These are phyloP conservation scores for Eucalyptus curtisii DNA, from an alignment of 345 rosid species.

Conservation along the genomic window DNA sequence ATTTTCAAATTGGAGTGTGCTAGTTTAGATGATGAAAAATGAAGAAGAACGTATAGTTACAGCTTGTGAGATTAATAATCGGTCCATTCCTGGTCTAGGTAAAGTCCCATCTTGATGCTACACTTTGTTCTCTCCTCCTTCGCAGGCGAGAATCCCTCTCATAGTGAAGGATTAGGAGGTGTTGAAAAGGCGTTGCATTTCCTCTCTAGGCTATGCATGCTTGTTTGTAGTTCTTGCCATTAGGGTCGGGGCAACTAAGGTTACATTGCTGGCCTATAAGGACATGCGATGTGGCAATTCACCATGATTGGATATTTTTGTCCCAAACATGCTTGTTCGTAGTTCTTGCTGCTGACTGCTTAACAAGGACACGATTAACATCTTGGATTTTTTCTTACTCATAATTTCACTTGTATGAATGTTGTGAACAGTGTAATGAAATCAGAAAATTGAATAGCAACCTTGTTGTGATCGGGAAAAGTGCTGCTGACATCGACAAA, in stretches of 20 bases:
- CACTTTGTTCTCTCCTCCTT: not conserved
- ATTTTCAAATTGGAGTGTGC: not conserved
- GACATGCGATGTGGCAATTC: not conserved
- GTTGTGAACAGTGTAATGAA: constrained; percentile 51
- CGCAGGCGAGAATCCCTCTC: not conserved
- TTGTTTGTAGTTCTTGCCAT: not conserved
- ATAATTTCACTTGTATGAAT: not conserved
- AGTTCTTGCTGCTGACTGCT: not conserved
- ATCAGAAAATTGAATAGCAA: constrained; percentile 58
- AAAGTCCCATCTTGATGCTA: not conserved
- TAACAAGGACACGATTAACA: not conserved
- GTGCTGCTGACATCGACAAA: constrained; percentile 44
- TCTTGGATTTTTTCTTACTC: not conserved
- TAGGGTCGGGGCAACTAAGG: not conserved
- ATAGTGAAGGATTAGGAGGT: not conserved
- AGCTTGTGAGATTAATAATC: not conserved
- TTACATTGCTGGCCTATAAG: not conserved
- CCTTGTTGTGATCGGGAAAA: constrained; percentile 62
- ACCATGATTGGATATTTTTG: not conserved
- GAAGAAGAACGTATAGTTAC: not conserved
- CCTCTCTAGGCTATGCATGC: not conserved
- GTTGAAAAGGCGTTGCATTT: not conserved
- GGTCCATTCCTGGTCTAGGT: not conserved
- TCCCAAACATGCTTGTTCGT: not conserved
- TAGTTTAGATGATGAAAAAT: not conserved